Evolutionary conservation across 805 yeast genomes (phyloP), one percentile per base, ranked within the genome.

Genomic region (Kockiozyma suomiensis): DNA sequence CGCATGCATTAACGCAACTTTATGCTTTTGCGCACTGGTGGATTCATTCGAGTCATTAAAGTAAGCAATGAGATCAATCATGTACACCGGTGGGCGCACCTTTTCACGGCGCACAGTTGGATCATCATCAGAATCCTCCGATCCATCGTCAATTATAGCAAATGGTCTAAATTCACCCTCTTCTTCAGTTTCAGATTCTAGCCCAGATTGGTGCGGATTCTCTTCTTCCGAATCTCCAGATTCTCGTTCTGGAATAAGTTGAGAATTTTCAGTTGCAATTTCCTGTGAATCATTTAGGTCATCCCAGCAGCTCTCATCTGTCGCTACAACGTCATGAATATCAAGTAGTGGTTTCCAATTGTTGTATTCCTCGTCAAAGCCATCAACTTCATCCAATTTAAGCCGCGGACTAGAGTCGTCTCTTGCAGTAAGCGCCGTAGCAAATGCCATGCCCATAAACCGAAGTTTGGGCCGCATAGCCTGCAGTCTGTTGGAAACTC

Each of bases 51-150:
- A 81, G 0, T 78, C 76, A 10, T 75, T 74, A 17, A 87, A 75
- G 66, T 86, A 87, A 13, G 75, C 73, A 3, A 90, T 68, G 21
- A 92, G 74, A 62, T 90, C 96, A 64, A 87, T 85, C 41, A 93
- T 73, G 67, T 90, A 93, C 1, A 89, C 78, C 0, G 90, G 91
- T 1, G 75, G 72, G 0, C 78, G 69, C 0, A 82, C 75, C 4
- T 70, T 74, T 1, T 72, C 70, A 5, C 51, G 70, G 69, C 13
- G 73, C 67, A 79, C 59, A 0, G 84, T 73, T 0, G 83, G 81
- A 62, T 79, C 84, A 37, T 79, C 82, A 23, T 80, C 86, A 15
- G 86, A 85, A 25, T 83, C 84, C 53, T 77, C 77, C 6, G 74
- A 78, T 10, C 73, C 74, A 35, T 75, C 76, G 3, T 68, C 70